Evolutionary conservation across 495 filamentous ascomycete species (phyloP).

Genomic region (Tuber aestivum): DNA sequence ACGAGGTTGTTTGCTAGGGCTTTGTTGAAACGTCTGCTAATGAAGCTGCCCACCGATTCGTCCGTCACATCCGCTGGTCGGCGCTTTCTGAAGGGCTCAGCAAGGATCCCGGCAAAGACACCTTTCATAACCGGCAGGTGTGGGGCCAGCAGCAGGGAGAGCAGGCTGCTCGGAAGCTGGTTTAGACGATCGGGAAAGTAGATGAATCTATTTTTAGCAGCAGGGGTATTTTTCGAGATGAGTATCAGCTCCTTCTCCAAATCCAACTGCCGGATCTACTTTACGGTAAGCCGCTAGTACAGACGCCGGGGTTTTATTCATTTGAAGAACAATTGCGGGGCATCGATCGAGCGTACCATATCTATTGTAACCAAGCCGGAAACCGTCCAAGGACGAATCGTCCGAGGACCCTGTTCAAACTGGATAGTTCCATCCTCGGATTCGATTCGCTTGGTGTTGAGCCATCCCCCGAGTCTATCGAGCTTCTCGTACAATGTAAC

Average conservation of each 20-base stretch:
- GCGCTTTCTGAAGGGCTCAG: conserved; percentile 44
- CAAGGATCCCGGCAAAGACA: conserved; percentile 44
- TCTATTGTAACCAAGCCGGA: conserved; percentile 51
- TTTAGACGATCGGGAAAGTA: conserved; percentile 91
- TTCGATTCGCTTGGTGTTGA: conserved; percentile 58
- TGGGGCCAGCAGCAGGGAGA: conserved; percentile 43
- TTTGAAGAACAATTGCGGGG: not conserved
- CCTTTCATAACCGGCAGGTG: conserved; percentile 62
- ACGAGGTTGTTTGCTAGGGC: conserved; percentile 64
- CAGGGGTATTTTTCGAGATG: conserved; percentile 49
- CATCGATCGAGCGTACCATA: conserved; percentile 49
- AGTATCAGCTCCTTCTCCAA: conserved; percentile 60
- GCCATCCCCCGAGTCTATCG: conserved; percentile 72
- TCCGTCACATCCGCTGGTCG: conserved; percentile 48
- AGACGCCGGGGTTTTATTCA: conserved; percentile 1
- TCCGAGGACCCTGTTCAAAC: conserved; percentile 83
- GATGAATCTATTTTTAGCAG: conserved; percentile 65
- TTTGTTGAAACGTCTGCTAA: conserved; percentile 53
- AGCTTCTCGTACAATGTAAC: conserved; percentile 76
- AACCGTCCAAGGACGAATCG: conserved; percentile 55
- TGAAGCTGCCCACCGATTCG: conserved; percentile 67
- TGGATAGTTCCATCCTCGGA: conserved; percentile 54
- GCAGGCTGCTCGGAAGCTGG: conserved; percentile 53
- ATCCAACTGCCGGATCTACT: conserved; percentile 58
- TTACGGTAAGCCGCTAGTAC: not conserved